phyloP scores from a whole-genome alignment of 2,329 filamentous ascomycete species.

The Calonectria henricotiae region DNA sequence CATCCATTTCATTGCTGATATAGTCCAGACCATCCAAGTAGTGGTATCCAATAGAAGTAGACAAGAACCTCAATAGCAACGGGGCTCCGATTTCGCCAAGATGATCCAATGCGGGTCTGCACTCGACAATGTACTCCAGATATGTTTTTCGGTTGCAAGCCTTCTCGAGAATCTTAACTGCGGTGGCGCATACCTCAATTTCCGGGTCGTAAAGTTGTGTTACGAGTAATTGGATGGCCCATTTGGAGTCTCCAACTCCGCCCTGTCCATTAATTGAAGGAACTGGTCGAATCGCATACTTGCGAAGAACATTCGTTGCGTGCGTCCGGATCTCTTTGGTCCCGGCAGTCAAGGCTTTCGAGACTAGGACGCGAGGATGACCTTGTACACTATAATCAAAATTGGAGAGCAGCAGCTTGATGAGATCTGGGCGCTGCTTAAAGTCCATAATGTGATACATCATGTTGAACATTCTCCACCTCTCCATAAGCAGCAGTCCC shows the following conservation, averaged over 20 bases:
- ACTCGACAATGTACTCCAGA: slow-evolving; percentile 97
- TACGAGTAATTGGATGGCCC: slow-evolving; percentile 97
- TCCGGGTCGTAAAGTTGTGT: slow-evolving; percentile 98
- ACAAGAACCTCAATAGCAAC: slow-evolving; percentile 90
- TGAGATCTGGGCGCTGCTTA: slow-evolving; percentile 90
- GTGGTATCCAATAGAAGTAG: slow-evolving; percentile 96
- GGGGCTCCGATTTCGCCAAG: slow-evolving; percentile 97
- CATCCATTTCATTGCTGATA: slow-evolving; percentile 99
- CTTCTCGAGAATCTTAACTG: slow-evolving; percentile 97
- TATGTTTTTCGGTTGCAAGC: slow-evolving; percentile 94
- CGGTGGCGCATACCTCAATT: slow-evolving; percentile 95
- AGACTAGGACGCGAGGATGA: slow-evolving; percentile 92
- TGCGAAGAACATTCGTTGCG: slow-evolving; percentile 87
- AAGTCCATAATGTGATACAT: slow-evolving; percentile 98
- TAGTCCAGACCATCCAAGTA: slow-evolving; percentile 98
- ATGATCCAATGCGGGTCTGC: slow-evolving; percentile 93
- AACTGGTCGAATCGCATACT: slow-evolving; percentile 78
- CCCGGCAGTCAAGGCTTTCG: slow-evolving; percentile 92
- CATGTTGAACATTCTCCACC: slow-evolving; percentile 99
- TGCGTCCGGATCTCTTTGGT: slow-evolving; percentile 94
- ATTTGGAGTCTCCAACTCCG: slow-evolving; percentile 81
- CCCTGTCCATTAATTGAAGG: slow-evolving; percentile 59
- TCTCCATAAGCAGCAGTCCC: slow-evolving; percentile 90
- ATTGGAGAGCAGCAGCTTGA: slow-evolving; percentile 89
- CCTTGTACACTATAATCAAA: slow-evolving; percentile 93